Evolutionary conservation across 2,329 filamentous ascomycete species (phyloP), one percentile per base, ranked within the genome.

Genomic region (Epichloe sibirici): DNA sequence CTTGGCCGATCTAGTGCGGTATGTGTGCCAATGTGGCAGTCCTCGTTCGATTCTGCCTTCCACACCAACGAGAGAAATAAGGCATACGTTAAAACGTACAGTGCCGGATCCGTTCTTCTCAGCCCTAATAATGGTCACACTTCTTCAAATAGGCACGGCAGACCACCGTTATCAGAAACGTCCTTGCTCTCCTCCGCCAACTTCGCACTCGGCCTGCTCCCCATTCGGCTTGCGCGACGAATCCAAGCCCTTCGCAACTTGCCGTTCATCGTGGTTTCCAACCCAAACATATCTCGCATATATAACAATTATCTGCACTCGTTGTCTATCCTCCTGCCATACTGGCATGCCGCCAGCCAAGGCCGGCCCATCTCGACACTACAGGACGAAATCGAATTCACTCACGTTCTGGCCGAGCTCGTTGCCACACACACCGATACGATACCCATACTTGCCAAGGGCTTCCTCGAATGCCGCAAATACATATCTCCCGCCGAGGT

Each of bases 211-310:
- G 88, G 85, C 31, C 86, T 96, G 51, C 83, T 97, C 9, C 93
- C 93, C 13, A 87, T 93, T 48, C 88, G 93, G 39, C 83, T 98
- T 28, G 93, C 93, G 28, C 89, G 94, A 66, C 88, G 93, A 53
- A 95, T 98, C 58, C 88, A 95, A 67, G 89, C 90, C 44, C 76
- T 98, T 17, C 85, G 90, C 57, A 95, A 95, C 65, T 81, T 98
- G 8, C 93, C 93, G 0, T 98, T 91, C 69, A 97, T 98, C 58
- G 91, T 98, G 52, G 93, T 98, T 28, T 90, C 91, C n/a, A 97
- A 98, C 66, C 88, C 90, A 1, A 89, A 96, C 66, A 90, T 98
- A 60, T 87, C 85, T 28, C 85, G 86, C 62, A 98, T 98, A 58
- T 95, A 97, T 74, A 84, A 88, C 69, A 97, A 96, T 70, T 98